phyloP scores from a whole-genome alignment of 192 early-diverging fungal genomes.

The Allomyces arbusculus region DNA sequence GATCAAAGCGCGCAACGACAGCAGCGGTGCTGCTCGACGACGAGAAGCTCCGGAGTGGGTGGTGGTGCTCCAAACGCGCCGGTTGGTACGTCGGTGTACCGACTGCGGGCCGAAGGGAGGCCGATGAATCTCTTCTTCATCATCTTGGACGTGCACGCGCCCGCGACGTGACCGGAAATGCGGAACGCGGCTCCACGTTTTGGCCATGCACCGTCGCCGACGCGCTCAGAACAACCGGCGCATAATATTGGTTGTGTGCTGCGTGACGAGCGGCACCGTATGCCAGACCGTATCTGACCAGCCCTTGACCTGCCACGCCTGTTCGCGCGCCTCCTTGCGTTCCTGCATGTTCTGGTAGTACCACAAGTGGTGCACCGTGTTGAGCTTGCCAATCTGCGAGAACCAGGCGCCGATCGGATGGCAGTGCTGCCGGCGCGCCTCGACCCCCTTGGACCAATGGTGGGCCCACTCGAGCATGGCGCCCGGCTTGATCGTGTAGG shows the following conservation, averaged over 20 bases:
- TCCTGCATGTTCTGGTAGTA: conserved; percentile 68
- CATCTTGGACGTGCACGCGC: no score
- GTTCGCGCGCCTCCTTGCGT: conserved; percentile 74
- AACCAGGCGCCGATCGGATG: conserved; percentile 94
- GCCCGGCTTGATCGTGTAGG: conserved; percentile 73
- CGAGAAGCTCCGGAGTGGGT: no score
- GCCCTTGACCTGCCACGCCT: conserved; percentile 81
- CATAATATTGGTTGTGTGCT: not conserved
- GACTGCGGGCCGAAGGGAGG: no score
- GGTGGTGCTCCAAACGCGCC: no score
- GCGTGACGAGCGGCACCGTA: conserved; percentile 16
- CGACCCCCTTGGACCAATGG: conserved; percentile 55
- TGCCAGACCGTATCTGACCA: conserved; percentile 84
- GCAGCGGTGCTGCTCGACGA: no score
- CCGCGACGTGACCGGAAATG: no score
- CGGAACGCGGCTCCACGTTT: no score
- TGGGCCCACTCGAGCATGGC: conserved; percentile 80
- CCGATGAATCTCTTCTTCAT: no score
- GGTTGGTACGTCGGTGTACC: no score
- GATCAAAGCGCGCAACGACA: no score
- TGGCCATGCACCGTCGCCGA: no score
- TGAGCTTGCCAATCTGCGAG: conserved; percentile 66
- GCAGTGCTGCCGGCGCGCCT: conserved; percentile 67
- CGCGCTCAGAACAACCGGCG: not conserved
- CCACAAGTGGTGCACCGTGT: conserved; percentile 86